A percentile compares a stretch with the other conserved stretches of the same genome.
phyloP scores from a whole-genome alignment of 2,329 filamentous ascomycete genomes.

The Penicillium crustosum region DNA sequence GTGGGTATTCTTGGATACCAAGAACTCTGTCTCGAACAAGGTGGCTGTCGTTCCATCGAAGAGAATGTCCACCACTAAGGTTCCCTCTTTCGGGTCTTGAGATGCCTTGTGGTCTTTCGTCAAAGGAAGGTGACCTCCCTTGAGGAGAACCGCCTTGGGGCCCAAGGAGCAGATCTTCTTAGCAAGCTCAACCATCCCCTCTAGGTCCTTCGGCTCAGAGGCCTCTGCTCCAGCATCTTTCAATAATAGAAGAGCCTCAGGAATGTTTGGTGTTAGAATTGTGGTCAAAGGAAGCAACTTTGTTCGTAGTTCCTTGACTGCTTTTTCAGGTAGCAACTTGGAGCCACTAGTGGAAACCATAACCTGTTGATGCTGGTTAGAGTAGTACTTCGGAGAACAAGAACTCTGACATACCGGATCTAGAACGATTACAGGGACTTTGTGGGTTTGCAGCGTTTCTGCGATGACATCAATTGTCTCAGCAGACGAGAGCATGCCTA shows the following conservation, averaged over 20 bases:
- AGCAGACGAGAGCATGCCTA: constrained; percentile 79
- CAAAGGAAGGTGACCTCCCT: constrained; percentile 87
- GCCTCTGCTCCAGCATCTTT: constrained; percentile 40
- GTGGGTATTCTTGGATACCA: constrained; percentile 78
- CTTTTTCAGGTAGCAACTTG: constrained; percentile 46
- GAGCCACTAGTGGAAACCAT: constrained; percentile 67
- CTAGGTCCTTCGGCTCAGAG: constrained; percentile 55
- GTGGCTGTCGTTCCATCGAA: constrained; percentile 61
- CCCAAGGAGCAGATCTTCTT: constrained; percentile 66
- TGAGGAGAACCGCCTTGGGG: constrained; percentile 77
- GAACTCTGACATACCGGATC: constrained; percentile 63
- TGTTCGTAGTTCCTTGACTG: constrained; percentile 41
- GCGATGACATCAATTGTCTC: constrained; percentile 69
- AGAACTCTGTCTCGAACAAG: constrained; percentile 68
- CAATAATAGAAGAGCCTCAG: constrained; percentile 48
- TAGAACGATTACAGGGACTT: constrained; percentile 62
- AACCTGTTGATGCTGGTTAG: constrained; percentile 57
- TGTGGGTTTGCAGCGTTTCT: constrained; percentile 59
- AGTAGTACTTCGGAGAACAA: background rate
- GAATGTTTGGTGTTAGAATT: constrained; percentile 51
- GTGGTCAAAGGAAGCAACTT: constrained; percentile 47
- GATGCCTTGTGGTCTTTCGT: constrained; percentile 62
- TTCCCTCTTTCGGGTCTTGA: constrained; percentile 56
- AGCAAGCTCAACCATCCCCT: constrained; percentile 69
- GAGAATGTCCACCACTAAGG: constrained; percentile 74